Percentiles rank a stretch among this genome's conserved stretches.
phyloP scores from a whole-genome alignment of 1,139 yeast genomes.

The Suhomyces bokatorum region DNA sequence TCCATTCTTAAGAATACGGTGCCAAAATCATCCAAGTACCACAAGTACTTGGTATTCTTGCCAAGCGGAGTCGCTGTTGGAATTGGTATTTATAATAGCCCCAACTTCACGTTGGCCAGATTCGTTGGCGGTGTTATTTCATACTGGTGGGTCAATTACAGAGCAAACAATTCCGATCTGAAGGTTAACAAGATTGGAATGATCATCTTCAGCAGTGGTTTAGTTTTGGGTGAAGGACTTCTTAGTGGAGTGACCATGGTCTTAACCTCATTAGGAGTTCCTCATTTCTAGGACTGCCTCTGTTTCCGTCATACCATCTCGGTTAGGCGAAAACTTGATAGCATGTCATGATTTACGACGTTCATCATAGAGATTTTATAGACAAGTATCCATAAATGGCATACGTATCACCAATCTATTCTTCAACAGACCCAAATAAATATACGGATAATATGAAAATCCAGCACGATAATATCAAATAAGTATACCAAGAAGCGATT shows the following conservation, averaged over 20 bases:
- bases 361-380: background rate
- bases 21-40: constrained; percentile 39
- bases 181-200: constrained; percentile 55
- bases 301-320: background rate
- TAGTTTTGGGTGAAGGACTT: constrained; percentile 91
- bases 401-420: background rate
- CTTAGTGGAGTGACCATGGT: constrained; percentile 81
- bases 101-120: constrained; percentile 90
- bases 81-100: constrained; percentile 90
- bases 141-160: constrained; percentile 52
- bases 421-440: too few species aligned
- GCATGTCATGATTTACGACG: background rate
- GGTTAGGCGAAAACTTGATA: background rate
- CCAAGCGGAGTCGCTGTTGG: constrained; percentile 98
- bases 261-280: constrained; percentile 61
- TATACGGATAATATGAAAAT: too few species aligned
- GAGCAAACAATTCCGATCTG: constrained; percentile 28
- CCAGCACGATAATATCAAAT: background rate
- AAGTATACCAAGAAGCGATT: too few species aligned
- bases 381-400: background rate
- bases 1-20: constrained; percentile 63
- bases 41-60: constrained; percentile 53
- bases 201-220: constrained; percentile 88
- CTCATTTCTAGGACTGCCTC: constrained; percentile 29
- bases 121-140: constrained; percentile 86